phyloP scores from a whole-genome alignment of 495 filamentous ascomycete genomes.

The Chaetomium fimeti region DNA sequence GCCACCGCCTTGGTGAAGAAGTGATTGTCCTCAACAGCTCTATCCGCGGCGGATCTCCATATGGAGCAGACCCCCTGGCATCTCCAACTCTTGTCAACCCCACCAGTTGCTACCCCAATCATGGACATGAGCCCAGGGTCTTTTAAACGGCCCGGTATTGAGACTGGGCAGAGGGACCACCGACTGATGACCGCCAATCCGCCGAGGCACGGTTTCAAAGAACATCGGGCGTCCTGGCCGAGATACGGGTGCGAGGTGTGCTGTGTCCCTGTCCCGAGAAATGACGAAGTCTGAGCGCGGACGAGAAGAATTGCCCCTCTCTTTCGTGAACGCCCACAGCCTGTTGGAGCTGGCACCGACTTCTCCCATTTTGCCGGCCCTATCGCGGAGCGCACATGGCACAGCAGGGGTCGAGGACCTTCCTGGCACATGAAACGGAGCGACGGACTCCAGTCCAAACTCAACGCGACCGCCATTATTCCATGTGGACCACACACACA shows the following conservation, averaged over 20 bases:
- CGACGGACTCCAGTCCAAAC: conserved; percentile 12
- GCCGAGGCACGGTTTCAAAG: conserved; percentile 10
- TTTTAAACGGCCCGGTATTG: conserved; percentile 28
- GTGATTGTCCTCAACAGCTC: conserved; percentile 19
- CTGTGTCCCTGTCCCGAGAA: background rate
- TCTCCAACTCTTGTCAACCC: conserved; percentile 30
- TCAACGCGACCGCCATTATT: background rate
- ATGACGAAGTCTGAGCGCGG: background rate
- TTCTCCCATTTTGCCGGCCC: conserved; percentile 35
- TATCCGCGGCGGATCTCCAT: conserved; percentile 21
- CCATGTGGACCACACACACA: background rate
- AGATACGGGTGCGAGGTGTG: background rate
- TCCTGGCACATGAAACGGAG: conserved; percentile 26
- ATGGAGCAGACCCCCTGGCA: conserved; percentile 1
- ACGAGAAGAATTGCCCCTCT: background rate
- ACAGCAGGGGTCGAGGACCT: conserved; percentile 27
- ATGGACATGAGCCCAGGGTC: conserved; percentile 7
- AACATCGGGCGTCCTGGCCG: conserved; percentile 19
- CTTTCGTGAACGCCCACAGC: background rate
- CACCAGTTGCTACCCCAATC: conserved; percentile 31
- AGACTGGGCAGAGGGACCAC: conserved; percentile 11
- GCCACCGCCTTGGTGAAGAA: conserved; percentile 9
- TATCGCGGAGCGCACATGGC: conserved; percentile 35
- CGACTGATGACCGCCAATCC: conserved; percentile 10
- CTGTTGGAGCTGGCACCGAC: background rate